Base-by-base conservation (phyloP, 306 rosid species). In the Ochetophila trinervis region DNA sequence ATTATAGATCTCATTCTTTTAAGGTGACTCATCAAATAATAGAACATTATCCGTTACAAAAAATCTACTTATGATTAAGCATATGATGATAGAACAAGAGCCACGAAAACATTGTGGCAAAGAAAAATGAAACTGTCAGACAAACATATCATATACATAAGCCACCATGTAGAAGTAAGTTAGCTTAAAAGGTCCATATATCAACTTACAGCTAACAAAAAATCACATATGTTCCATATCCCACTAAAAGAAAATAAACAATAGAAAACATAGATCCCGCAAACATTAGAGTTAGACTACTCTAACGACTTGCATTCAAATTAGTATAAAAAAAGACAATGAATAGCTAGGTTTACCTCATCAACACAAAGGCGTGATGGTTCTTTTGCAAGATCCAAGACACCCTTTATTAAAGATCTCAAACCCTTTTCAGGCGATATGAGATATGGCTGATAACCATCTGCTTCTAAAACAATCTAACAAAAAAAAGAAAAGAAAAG, bases 381-480 rank as follows among this genome's bases (percentile, higher is more conserved):
- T 51, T 93, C 99, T 79, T 93, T 93, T 4, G 97, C 97, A 73
- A 93, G 99, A 86, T 93, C 99, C 74, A 93, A 72, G 63, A 93
- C 99, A 69, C 91, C 96, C 83, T 93, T 93, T 68, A 93, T 93
- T 65, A 93, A 75, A 50, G 99, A 93, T 79, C 99, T 84, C 78
- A 93, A 82, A 70, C 99, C 99, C 82, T 93, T 93, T 79, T 90
- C 99, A 49, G 99, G 99, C 54, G 99, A 93, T 70, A 93, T 90
- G 72, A 93, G 97, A 83, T 93, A 90, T 10, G 99, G 99, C 77
- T 93, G 99, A 81, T 93, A 93, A 75, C 99, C 99, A 81, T 93
- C 99, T 6, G 99, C 99, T 83, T 93, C 99, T 79, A 93, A 80
- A 83, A 93, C 99, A 65, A 93, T 90, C 99, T 93, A 81, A 66